Conservation (phyloP, 2,329 filamentous ascomycete genomes). For the Akanthomyces dipterigenus region DNA sequence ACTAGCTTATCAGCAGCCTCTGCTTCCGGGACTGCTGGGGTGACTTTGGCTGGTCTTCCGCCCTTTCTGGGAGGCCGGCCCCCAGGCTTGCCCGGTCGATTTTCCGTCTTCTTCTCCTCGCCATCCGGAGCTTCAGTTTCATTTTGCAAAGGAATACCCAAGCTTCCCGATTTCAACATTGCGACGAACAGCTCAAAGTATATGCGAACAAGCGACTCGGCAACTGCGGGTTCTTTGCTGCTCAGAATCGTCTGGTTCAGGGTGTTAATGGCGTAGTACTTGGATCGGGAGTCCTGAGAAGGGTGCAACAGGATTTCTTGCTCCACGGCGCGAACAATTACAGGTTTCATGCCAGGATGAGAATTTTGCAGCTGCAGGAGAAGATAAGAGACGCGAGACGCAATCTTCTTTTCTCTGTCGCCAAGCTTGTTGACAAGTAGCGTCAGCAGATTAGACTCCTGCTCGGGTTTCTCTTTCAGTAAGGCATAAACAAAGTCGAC, state of each 20-base stretch:
- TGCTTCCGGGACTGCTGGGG: constrained; percentile 54
- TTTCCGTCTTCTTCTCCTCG: constrained; percentile 15
- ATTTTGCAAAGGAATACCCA: constrained; percentile 35
- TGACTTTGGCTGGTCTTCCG: constrained; percentile 20
- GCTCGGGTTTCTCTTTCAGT: constrained; percentile 91
- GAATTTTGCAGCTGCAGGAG: constrained; percentile 83
- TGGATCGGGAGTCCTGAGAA: constrained; percentile 79
- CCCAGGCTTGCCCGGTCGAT: constrained; percentile 9
- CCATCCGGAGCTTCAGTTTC: constrained; percentile 35
- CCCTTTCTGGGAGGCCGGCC: constrained; percentile 21
- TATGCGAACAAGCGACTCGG: constrained; percentile 74
- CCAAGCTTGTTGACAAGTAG: constrained; percentile 94
- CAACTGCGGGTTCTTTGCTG: constrained; percentile 72
- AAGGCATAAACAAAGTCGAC: constrained; percentile 89
- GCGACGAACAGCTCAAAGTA: constrained; percentile 88
- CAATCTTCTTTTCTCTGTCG: constrained; percentile 90
- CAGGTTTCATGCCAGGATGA: constrained; percentile 88
- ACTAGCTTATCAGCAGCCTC: constrained; percentile 74
- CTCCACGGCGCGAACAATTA: constrained; percentile 80
- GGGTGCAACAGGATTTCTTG: constrained; percentile 81
- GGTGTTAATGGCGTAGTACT: constrained; percentile 94
- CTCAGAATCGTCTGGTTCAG: constrained; percentile 94
- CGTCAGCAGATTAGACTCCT: constrained; percentile 87
- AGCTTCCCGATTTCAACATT: constrained; percentile 58
- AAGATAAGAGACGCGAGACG: constrained; percentile 86